These are phyloP conservation scores for Sapria himalayana DNA, from an alignment of 345 rosid genomes.

Conservation along the genomic window DNA sequence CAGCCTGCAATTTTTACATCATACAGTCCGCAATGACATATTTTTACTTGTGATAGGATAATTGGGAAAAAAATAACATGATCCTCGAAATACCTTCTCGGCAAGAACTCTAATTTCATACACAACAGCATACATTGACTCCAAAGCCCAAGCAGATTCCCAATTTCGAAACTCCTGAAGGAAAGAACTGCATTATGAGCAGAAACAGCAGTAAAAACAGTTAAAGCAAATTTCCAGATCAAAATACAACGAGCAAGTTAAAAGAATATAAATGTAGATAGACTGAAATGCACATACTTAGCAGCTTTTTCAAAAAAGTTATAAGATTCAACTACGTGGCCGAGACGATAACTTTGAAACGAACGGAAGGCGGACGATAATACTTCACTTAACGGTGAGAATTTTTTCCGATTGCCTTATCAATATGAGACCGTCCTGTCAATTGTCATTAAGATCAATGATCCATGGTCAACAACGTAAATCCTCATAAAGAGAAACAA, in stretches of 20 bases:
- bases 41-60: neutral
- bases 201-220: neutral
- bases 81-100: conserved; percentile 37
- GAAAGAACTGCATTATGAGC: conserved; percentile 37
- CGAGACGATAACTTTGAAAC: conserved; percentile 46
- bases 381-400: conserved; percentile 51
- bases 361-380: conserved; percentile 47
- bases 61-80: neutral
- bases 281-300: conserved; percentile 19
- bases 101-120: conserved; percentile 92
- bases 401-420: conserved; percentile 59
- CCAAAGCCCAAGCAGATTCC: conserved; percentile 95
- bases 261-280: neutral
- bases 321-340: conserved; percentile 56
- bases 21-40: neutral
- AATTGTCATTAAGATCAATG: too few relatives aligned
- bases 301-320: conserved; percentile 67
- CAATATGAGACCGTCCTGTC: conserved; percentile 58
- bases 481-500: conserved; percentile 1
- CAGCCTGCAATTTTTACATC: conserved; percentile 46
- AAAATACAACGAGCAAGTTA: neutral
- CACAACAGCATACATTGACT: conserved; percentile 60
- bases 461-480: too few relatives aligned
- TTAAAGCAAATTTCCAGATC: neutral
- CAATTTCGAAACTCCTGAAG: conserved; percentile 96